Evolutionary conservation across 768 basidiomycete species (phyloP), one percentile per base, ranked within the genome.

Genomic region (Floccularia luteovirens): DNA sequence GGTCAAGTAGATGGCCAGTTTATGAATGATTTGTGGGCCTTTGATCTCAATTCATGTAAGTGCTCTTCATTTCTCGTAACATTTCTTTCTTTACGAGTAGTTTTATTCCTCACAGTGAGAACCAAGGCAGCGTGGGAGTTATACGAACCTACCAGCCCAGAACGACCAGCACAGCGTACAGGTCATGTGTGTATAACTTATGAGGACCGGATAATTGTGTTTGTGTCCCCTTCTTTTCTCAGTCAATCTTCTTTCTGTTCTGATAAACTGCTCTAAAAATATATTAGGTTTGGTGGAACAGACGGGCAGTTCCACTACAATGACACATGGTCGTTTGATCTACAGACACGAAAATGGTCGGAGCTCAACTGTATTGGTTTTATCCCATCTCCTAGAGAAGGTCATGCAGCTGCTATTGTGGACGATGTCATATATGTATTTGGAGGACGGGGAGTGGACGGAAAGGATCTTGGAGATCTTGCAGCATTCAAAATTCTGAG

Each of bases 271-370:
- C 28, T 20, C 23, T 24, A 6, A 23, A 43, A 28, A n/a, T 24
- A 25, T 51, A 13, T 38, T 42, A 46, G 89, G 36, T 98, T 99
- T 50, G 96, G 96, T 23, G 96, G 96, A 34, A 99, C 96, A 10
- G 96, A 99, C 55, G 93, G 93, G n/a, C 80, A 84, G 56, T 98
- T 86, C 61, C 96, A 98, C 57, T 99, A 99, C 65, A 99, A 98
- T 59, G 96, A 99, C 57, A 97, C 92, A 5, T 99, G 96, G 96
- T 72, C 81, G 1, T 98, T 88, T 60, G 90, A 94, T 57, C 66
- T 91, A 37, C 70, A 69, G 27, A 84, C 89, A 0, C 72, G 75
- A 39, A 75, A 62, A 32, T 99, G 96, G 96, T 74, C 84, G 3
- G 96, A 99, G 56, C 67, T 99, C 27, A 79, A 84, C 14, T 98